phyloP scores from a whole-genome alignment of 306 rosid genomes.

The Vigna nakashimae region DNA sequence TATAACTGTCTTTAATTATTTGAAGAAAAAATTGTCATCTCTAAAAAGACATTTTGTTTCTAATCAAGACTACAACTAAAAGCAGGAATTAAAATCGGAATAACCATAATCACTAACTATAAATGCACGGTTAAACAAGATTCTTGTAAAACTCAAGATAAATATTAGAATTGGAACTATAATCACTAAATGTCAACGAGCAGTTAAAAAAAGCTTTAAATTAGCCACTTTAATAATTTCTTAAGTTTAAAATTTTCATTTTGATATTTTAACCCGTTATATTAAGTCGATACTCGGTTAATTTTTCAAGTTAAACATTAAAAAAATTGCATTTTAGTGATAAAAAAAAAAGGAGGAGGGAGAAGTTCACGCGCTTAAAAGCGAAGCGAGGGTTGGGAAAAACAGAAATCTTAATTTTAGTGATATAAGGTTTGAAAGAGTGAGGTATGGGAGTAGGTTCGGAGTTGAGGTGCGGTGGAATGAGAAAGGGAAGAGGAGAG shows the following conservation, averaged over 20 bases:
- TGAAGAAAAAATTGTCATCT: too few species aligned
- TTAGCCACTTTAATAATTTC: too few species aligned
- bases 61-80: background rate
- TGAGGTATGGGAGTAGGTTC: conserved; percentile 47
- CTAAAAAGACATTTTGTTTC: too few species aligned
- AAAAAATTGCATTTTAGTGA: too few species aligned
- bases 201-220: too few species aligned
- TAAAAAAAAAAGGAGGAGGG: background rate
- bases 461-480: conserved; percentile 35
- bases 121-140: background rate
- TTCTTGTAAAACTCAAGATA: too few species aligned
- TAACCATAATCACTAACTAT: background rate
- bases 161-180: too few species aligned
- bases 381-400: background rate
- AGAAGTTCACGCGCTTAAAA: conserved; percentile 37
- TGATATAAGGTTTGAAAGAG: background rate
- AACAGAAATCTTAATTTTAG: conserved; percentile 3
- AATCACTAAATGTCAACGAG: too few species aligned
- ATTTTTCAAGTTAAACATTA: too few species aligned
- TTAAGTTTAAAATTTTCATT: background rate
- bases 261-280: background rate
- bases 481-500: conserved; percentile 1
- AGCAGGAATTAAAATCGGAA: background rate
- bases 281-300: background rate
- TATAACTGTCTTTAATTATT: too few species aligned